Evolutionary conservation across 108 stramenopile species (phyloP).

Genomic region (Pseudonitzschia multiseries): DNA sequence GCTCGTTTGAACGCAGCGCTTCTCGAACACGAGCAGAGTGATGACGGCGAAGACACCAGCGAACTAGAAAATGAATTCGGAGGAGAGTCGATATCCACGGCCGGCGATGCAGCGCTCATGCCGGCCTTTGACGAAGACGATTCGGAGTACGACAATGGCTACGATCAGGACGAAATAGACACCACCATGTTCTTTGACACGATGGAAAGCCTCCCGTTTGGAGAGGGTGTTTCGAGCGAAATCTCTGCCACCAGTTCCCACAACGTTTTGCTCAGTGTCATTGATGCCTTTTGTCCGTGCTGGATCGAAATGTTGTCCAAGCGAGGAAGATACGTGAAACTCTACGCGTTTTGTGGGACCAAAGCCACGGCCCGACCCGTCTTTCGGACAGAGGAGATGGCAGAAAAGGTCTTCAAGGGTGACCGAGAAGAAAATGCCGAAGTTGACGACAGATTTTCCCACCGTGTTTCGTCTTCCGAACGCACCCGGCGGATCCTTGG

Average conservation of each 20-base stretch:
- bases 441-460: conserved; percentile 36
- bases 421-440: not conserved
- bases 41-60: conserved; percentile 1
- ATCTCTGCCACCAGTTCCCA: conserved; percentile 8
- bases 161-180: not conserved
- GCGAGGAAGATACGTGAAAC: conserved; percentile 36
- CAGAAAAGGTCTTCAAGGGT: conserved; percentile 9
- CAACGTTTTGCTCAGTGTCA: conserved; percentile 8
- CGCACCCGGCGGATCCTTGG: conserved; percentile 36
- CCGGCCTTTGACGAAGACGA: conserved; percentile 18
- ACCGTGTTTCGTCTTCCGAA: conserved; percentile 36
- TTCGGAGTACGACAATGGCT: not conserved
- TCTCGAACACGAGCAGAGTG: conserved; percentile 12
- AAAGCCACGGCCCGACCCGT: not conserved
- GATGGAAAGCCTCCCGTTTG: conserved; percentile 2
- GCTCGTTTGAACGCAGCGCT: conserved; percentile 8
- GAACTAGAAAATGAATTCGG: conserved; percentile 12
- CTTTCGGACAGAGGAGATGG: conserved; percentile 17
- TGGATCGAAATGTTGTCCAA: conserved; percentile 47
- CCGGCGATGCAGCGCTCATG: conserved; percentile 2
- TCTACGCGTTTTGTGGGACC: conserved; percentile 38
- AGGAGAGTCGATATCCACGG: conserved; percentile 1
- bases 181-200: conserved; percentile 1
- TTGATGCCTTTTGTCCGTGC: conserved; percentile 44
- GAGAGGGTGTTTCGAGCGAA: conserved; percentile 9